Conservation (phyloP, 1,284 basidiomycete species). For the Tetrapyrgos nigripes region DNA sequence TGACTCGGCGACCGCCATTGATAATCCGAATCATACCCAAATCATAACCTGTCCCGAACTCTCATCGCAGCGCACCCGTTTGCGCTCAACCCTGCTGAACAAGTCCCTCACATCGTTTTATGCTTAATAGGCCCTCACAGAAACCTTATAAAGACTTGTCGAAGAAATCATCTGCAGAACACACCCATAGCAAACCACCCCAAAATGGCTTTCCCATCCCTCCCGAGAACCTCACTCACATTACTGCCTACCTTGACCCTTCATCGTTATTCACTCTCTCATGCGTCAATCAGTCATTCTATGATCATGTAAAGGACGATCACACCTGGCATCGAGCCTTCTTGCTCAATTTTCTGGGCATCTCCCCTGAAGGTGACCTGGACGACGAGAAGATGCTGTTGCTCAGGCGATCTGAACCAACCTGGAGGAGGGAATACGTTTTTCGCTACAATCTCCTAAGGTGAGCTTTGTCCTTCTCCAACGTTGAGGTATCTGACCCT, state of each 20-base stretch:
- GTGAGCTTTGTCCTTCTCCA: constrained; percentile 39
- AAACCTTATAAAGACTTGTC: constrained; percentile 30
- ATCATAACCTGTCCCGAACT: constrained; percentile 4
- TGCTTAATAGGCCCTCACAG: constrained; percentile 56
- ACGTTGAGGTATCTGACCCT: neutral
- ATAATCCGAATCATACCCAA: too few relatives aligned
- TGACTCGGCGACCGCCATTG: neutral
- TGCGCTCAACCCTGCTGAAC: constrained; percentile 14
- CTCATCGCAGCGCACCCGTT: constrained; percentile 11
- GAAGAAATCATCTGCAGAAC: constrained; percentile 30
- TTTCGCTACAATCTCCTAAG: constrained; percentile 56
- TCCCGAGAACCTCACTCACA: constrained; percentile 77
- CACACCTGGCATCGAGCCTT: constrained; percentile 88
- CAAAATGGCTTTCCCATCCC: constrained; percentile 75
- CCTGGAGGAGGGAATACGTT: constrained; percentile 77
- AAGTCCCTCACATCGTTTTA: constrained; percentile 48
- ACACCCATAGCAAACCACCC: constrained; percentile 22
- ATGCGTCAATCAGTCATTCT: constrained; percentile 60
- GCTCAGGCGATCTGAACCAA: constrained; percentile 58
- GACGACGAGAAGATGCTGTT: constrained; percentile 52
- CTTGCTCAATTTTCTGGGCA: constrained; percentile 69
- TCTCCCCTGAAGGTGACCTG: constrained; percentile 65
- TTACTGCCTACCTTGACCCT: constrained; percentile 81
- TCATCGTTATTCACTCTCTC: constrained; percentile 65
- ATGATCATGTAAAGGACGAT: constrained; percentile 76